phyloP scores from a whole-genome alignment of 2,329 filamentous ascomycete genomes.

The Trichoderma brevicompactum region DNA sequence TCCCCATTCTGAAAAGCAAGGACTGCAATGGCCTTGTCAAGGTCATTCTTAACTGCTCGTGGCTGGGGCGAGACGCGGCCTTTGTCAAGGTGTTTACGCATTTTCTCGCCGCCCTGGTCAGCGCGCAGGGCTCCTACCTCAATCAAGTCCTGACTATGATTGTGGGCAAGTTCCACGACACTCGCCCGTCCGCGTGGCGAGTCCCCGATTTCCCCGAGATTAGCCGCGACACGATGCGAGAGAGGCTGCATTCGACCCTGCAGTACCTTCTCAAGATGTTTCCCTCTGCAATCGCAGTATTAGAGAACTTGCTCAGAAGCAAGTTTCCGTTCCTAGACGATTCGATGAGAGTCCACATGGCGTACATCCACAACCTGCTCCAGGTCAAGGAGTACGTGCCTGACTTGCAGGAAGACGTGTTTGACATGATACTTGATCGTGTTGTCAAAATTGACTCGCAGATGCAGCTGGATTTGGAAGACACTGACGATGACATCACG shows the following conservation, averaged over 20 bases:
- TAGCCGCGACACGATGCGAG: constrained; percentile 66
- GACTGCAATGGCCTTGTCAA: constrained; percentile 63
- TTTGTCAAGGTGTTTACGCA: constrained; percentile 71
- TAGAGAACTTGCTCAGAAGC: constrained; percentile 67
- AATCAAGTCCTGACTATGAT: constrained; percentile 77
- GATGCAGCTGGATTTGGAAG: constrained; percentile 91
- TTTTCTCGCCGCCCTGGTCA: constrained; percentile 74
- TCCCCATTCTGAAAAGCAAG: constrained; percentile 62
- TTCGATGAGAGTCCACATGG: constrained; percentile 75
- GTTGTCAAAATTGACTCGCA: constrained; percentile 94
- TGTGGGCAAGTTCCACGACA: constrained; percentile 72
- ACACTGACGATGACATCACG: constrained; percentile 86
- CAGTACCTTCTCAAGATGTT: constrained; percentile 79
- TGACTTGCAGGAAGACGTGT: constrained; percentile 76
- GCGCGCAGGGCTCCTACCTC: constrained; percentile 80
- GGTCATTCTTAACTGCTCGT: constrained; percentile 63
- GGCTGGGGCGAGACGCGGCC: constrained; percentile 66
- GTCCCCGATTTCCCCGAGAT: constrained; percentile 63
- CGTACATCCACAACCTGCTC: constrained; percentile 86
- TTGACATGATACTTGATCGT: constrained; percentile 81
- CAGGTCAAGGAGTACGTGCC: constrained; percentile 77
- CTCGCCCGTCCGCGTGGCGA: constrained; percentile 50
- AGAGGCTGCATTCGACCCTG: constrained; percentile 75
- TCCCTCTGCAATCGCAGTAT: constrained; percentile 73
- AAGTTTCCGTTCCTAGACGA: constrained; percentile 81